Evolutionary conservation across 129 eudicot species (phyloP).

Genomic region (Logfia minima): DNA sequence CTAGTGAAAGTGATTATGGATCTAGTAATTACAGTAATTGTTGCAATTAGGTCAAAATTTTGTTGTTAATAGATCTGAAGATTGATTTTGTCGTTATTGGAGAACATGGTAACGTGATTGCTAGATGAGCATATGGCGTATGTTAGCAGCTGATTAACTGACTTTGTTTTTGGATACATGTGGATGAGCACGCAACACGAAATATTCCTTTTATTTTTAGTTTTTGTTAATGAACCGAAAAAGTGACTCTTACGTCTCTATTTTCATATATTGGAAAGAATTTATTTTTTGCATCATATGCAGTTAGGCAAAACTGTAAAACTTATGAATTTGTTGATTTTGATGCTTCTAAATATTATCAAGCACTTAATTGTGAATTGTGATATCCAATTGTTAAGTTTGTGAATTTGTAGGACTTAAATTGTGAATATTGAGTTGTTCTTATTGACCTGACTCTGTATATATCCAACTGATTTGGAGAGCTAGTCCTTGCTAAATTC

Average conservation of each 20-base stretch:
- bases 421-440: too few relatives aligned
- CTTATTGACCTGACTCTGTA: neutral
- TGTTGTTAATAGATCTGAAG: slow-evolving; percentile 14
- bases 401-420: neutral
- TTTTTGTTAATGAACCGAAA: neutral
- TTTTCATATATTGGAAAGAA: neutral
- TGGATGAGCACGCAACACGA: slow-evolving; percentile 27
- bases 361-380: neutral
- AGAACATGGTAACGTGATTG: slow-evolving; percentile 30
- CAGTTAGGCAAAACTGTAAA: neutral
- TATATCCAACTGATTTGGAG: neutral
- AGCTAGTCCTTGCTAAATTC: neutral
- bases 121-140: slow-evolving; percentile 36
- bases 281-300: neutral
- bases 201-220: slow-evolving; percentile 6
- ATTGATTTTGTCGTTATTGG: slow-evolving; percentile 6
- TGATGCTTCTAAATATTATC: neutral
- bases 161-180: slow-evolving; percentile 22
- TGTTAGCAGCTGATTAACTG: slow-evolving; percentile 20
- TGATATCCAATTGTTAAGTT: neutral
- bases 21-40: neutral
- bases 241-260: slow-evolving; percentile 7
- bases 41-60: neutral
- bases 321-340: neutral
- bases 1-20: neutral